phyloP scores from a whole-genome alignment of 192 early-diverging fungal species.

The Entomortierella lignicola region DNA sequence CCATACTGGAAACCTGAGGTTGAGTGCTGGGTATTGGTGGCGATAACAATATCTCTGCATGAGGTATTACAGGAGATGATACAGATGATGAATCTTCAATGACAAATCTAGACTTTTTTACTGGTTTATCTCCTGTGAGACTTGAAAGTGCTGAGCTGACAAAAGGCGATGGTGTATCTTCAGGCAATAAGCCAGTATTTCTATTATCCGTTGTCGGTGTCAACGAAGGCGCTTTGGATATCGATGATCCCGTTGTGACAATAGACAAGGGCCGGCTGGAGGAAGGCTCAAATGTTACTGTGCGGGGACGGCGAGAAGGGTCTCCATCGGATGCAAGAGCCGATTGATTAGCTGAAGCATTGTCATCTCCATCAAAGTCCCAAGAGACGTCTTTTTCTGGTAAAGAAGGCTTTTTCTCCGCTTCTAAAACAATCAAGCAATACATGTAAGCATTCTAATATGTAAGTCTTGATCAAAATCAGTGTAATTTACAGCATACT shows the following conservation, averaged over 20 bases:
- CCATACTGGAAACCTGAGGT: neutral
- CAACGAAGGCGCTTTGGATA: neutral
- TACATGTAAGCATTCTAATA: neutral
- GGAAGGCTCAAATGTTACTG: constrained; percentile 30
- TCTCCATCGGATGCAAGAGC: neutral
- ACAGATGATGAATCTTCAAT: constrained; percentile 22
- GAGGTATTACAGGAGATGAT: constrained; percentile 9
- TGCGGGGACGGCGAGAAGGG: constrained; percentile 16
- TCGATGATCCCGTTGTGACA: constrained; percentile 19
- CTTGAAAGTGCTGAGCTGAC: constrained; percentile 3
- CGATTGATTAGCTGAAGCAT: neutral
- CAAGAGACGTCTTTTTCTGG: constrained; percentile 68
- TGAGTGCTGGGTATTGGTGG: neutral
- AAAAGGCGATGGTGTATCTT: constrained; percentile 8
- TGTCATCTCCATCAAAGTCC: constrained; percentile 70
- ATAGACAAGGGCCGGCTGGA: constrained; percentile 11
- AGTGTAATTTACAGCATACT: constrained; percentile 33
- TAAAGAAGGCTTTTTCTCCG: constrained; percentile 56
- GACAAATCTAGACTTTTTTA: constrained; percentile 60
- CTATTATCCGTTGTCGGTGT: constrained; percentile 5
- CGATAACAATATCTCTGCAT: constrained; percentile 7
- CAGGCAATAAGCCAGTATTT: neutral
- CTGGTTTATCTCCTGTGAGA: constrained; percentile 23
- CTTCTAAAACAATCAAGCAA: constrained; percentile 17
- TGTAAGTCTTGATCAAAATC: neutral